phyloP scores from a whole-genome alignment of 139 green algal genomes.

The Diplosphaera chodatii region DNA sequence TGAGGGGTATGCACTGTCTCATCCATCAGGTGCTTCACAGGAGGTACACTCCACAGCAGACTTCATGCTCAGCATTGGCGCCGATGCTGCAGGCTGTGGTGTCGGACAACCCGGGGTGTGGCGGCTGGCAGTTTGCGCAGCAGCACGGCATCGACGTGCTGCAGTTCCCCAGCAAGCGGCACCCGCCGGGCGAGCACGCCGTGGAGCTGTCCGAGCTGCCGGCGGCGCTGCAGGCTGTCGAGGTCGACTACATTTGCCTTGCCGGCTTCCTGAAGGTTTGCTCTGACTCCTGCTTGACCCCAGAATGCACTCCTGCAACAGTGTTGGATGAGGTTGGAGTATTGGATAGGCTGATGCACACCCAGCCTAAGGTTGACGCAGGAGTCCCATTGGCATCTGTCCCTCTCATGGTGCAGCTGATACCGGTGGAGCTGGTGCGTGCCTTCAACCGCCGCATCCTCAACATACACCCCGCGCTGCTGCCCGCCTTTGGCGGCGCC shows the following conservation, averaged over 20 bases:
- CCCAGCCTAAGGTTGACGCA: too few relatives aligned
- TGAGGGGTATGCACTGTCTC: too few relatives aligned
- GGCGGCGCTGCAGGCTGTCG: constrained; percentile 6
- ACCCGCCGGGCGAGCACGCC: constrained; percentile 9
- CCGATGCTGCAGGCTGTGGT: constrained; percentile 56
- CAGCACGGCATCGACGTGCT: constrained; percentile 66
- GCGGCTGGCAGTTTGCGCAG: constrained; percentile 66
- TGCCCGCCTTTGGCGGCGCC: constrained; percentile 95
- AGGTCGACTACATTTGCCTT: constrained; percentile 78
- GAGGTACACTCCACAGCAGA: too few relatives aligned
- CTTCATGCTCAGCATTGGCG: too few relatives aligned
- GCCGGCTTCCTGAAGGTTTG: constrained; percentile 90
- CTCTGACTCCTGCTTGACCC: too few relatives aligned
- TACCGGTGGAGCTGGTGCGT: constrained; percentile 70
- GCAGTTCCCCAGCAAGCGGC: constrained; percentile 62
- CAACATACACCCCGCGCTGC: constrained; percentile 97
- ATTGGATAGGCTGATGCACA: too few relatives aligned
- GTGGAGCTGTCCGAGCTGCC: constrained; percentile 42
- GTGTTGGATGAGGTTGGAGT: too few relatives aligned
- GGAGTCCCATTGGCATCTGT: too few relatives aligned
- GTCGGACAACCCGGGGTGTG: constrained; percentile 72
- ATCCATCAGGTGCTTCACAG: too few relatives aligned
- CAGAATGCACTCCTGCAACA: too few relatives aligned
- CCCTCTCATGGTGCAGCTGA: constrained; percentile 47
- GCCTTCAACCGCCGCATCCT: constrained; percentile 78